These are phyloP conservation scores for Calonectria hawksworthii DNA, from an alignment of 2,329 filamentous ascomycete species.

Conservation along the genomic window DNA sequence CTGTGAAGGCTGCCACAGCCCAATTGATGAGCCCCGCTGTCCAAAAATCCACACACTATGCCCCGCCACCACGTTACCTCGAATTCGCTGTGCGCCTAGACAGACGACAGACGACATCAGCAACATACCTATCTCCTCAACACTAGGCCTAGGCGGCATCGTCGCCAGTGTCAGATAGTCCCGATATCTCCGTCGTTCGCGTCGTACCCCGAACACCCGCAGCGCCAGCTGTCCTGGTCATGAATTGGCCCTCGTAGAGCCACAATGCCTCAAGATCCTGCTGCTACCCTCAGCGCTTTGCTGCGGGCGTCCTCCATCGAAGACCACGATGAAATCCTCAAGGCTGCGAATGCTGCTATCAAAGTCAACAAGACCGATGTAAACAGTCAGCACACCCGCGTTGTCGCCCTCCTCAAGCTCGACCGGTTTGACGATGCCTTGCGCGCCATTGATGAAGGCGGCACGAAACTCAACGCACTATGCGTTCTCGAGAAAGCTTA, in stretches of 20 bases:
- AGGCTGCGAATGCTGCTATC: constrained; percentile 72
- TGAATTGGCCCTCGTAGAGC: constrained; percentile 41
- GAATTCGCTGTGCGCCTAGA: constrained; percentile 21
- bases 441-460: constrained; percentile 75
- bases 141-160: constrained; percentile 16
- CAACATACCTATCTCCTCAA: constrained; percentile 19
- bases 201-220: not conserved
- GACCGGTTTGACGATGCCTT: constrained; percentile 86
- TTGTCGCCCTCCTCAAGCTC: constrained; percentile 83
- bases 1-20: constrained; percentile 37
- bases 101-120: constrained; percentile 39
- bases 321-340: constrained; percentile 82
- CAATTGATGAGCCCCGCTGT: constrained; percentile 45
- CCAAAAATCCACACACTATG: constrained; percentile 44
- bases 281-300: constrained; percentile 66
- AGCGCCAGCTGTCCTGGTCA: constrained; percentile 33
- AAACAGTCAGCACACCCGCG: constrained; percentile 76
- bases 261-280: constrained; percentile 60
- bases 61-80: constrained; percentile 43
- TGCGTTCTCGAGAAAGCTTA: constrained; percentile 82
- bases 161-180: not conserved
- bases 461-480: constrained; percentile 69
- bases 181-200: not conserved
- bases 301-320: constrained; percentile 69
- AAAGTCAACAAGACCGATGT: constrained; percentile 71